Base-by-base conservation (phyloP, 306 rosid species). In the Chamaecrista fasciculata region DNA sequence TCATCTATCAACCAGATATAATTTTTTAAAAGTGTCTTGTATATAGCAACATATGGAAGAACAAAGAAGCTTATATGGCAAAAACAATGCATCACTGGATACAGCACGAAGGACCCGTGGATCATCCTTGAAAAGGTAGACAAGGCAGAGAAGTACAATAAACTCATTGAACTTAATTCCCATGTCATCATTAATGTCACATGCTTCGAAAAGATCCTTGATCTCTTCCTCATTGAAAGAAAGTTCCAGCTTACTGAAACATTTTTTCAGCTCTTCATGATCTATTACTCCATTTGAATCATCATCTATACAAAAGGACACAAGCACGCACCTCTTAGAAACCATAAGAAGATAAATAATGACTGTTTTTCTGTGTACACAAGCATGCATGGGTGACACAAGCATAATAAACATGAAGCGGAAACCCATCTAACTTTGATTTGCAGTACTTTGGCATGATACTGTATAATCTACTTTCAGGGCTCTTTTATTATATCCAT, bases 71-170 rank as follows among this genome's bases (percentile, higher is more conserved):
- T 40, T n/a, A 66, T 4, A 43, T 11, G 44, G 77, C 53, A 65
- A 19, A 63, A 29, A 66, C 39, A 40, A 58, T 59, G 64, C 11
- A 34, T 37, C 49, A 55, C 4, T 12, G 95, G 96, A 89, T 93
- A 92, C 96, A 1, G 84, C 57, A 20, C 59, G 70, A 57, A 79
- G 73, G 19, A 82, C 79, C 24, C 75, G 31, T 2, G 88, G 84
- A 68, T 83, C 93, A 74, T 90, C 83, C 77, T 86, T 86, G 81
- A 93, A 91, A 79, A 93, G 93, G 73, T 85, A 79, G 57, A 90
- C 94, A 19, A 94, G 83, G 79, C 96, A 90, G 62, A 90, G 91
- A 76, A 90, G 98, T 48, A 94, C 98, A 66, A 90, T 83, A 84
- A 94, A 94, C 83, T 94, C 98, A 51, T 39, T 90, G 75, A 85